Conservation (phyloP, 257 asterid species). For the Solanum medicagineum region DNA sequence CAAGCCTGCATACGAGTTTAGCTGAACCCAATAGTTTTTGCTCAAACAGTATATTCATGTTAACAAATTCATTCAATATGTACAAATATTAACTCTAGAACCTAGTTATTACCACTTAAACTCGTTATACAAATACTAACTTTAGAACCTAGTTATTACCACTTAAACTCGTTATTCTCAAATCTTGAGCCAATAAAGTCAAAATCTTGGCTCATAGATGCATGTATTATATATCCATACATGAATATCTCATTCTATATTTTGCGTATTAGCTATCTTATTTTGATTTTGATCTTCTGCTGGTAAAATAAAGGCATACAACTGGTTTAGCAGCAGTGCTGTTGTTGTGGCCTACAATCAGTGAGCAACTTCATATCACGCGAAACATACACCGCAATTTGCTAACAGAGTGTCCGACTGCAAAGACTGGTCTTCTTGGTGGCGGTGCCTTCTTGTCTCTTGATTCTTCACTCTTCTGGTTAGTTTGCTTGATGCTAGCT, state of each 20-base stretch:
- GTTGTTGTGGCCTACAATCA: slow-evolving; percentile 73
- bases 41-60: too few species aligned
- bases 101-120: too few species aligned
- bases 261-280: neutral
- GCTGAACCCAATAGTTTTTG: too few species aligned
- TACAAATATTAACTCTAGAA: too few species aligned
- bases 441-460: slow-evolving; percentile 91
- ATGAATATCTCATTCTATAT: neutral
- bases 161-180: too few species aligned
- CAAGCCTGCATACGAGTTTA: too few species aligned
- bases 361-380: slow-evolving; percentile 52
- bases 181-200: too few species aligned
- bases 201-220: neutral
- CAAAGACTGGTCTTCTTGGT: slow-evolving; percentile 90
- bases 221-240: neutral
- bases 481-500: slow-evolving; percentile 76
- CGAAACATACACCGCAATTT: slow-evolving; percentile 48
- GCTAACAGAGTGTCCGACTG: slow-evolving; percentile 66
- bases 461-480: slow-evolving; percentile 74
- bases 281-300: neutral
- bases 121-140: too few species aligned
- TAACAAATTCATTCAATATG: too few species aligned
- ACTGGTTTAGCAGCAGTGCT: slow-evolving; percentile 58
- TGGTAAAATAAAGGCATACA: slow-evolving; percentile 23
- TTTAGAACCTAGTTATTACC: too few species aligned